Conservation (phyloP, 257 asterid species). For the Jacaranda mimosifolia region DNA sequence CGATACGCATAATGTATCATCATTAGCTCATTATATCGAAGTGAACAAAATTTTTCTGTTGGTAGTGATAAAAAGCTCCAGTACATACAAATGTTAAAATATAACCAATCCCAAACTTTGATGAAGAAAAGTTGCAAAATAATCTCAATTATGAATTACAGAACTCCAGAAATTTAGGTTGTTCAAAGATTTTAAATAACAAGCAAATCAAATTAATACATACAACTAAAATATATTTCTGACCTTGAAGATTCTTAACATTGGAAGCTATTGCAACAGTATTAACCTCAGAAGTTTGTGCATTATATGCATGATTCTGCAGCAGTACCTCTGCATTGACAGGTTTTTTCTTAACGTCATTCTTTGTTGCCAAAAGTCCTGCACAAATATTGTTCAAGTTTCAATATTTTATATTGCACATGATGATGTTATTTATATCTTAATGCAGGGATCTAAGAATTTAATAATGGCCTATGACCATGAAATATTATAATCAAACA, state of each 20-base stretch:
- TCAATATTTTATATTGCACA: constrained; percentile 17
- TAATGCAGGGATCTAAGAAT: neutral
- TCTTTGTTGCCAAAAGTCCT: constrained; percentile 48
- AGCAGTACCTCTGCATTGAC: constrained; percentile 38
- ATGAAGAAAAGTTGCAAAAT: neutral
- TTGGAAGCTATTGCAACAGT: constrained; percentile 33
- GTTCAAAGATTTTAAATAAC: constrained; percentile 6
- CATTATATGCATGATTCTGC: constrained; percentile 40
- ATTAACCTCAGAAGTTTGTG: constrained; percentile 36
- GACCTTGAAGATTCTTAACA: constrained; percentile 53
- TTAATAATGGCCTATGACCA: neutral
- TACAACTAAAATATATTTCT: constrained; percentile 10
- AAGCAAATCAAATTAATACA: constrained; percentile 18
- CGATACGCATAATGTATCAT: neutral
- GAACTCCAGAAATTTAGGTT: neutral
- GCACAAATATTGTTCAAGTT: constrained; percentile 28
- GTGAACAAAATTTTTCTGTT: neutral
- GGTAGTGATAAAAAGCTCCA: neutral
- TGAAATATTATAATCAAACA: constrained; percentile 1
- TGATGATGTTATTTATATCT: constrained; percentile 16
- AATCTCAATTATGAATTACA: neutral
- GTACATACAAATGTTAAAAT: neutral
- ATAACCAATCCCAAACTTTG: constrained; percentile 7
- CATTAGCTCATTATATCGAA: neutral
- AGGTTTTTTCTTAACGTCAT: constrained; percentile 33